These are phyloP conservation scores for Wakefieldia striispora DNA, from an alignment of 768 basidiomycete species.

Conservation along the genomic window DNA sequence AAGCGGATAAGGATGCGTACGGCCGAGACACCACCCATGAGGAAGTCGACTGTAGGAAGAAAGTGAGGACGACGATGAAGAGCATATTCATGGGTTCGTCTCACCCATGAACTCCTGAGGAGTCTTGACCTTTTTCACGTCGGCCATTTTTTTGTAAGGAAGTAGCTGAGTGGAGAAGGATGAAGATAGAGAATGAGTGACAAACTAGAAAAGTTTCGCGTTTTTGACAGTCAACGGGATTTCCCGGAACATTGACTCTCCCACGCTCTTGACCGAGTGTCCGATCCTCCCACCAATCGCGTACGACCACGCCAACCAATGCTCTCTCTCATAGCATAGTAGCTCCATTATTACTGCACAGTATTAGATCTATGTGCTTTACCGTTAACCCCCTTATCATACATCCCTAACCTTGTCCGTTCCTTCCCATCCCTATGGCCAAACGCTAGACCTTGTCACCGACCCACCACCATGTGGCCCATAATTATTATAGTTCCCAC, in stretches of 20 bases:
- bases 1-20: constrained; percentile 42
- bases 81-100: too few relatives aligned
- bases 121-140: constrained; percentile 79
- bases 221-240: constrained; percentile 35
- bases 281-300: constrained; percentile 10
- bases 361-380: constrained; percentile 17
- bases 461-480: constrained; percentile 21
- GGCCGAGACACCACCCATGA: constrained; percentile 96
- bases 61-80: constrained; percentile 16
- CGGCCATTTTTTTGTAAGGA: constrained; percentile 76
- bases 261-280: constrained; percentile 29
- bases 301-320: not conserved
- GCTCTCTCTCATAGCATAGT: too few relatives aligned
- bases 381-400: constrained; percentile 17
- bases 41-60: constrained; percentile 69
- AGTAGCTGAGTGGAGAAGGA: constrained; percentile 54
- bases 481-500: constrained; percentile 22
- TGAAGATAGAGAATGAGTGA: constrained; percentile 41
- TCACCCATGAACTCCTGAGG: constrained; percentile 92
- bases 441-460: constrained; percentile 22
- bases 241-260: constrained; percentile 27
- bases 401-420: constrained; percentile 6
- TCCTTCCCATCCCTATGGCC: constrained; percentile 25
- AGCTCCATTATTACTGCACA: constrained; percentile 2
- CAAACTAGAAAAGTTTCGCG: constrained; percentile 49